phyloP scores from a whole-genome alignment of 768 basidiomycete genomes.

The Kwoniella bestiolae region DNA sequence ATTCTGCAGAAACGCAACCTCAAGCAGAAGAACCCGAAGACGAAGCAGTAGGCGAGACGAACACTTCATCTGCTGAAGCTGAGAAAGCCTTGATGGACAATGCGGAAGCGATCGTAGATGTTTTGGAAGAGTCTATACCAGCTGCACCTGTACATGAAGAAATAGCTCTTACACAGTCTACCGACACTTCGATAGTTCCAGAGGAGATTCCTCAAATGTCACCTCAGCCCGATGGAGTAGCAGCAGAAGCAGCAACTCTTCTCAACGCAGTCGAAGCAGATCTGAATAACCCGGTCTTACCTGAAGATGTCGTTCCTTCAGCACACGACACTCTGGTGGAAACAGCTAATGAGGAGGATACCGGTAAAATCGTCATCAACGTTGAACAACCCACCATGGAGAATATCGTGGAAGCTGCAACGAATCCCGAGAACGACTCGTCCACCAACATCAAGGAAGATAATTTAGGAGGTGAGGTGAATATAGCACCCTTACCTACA shows the following conservation, averaged over 20 bases:
- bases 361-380: conserved; percentile 15
- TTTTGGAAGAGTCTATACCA: conserved; percentile 45
- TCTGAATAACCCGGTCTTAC: conserved; percentile 33
- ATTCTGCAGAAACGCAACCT: neutral
- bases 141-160: conserved; percentile 25
- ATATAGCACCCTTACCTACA: conserved; percentile 16
- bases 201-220: neutral
- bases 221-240: neutral
- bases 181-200: neutral
- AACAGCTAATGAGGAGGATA: conserved; percentile 26
- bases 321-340: conserved; percentile 24
- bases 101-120: conserved; percentile 38
- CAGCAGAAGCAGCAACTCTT: conserved; percentile 21
- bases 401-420: conserved; percentile 18
- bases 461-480: neutral
- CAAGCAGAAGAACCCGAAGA: neutral
- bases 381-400: conserved; percentile 17
- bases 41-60: neutral
- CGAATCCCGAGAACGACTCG: conserved; percentile 12
- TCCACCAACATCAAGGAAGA: neutral
- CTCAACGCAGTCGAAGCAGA: conserved; percentile 31
- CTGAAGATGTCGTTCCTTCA: conserved; percentile 14
- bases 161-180: conserved; percentile 6
- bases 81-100: conserved; percentile 28
- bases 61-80: conserved; percentile 13